Evolutionary conservation across 1,284 basidiomycete species (phyloP), one percentile per base, ranked within the genome.

Genomic region (Heterobasidion irregulare): DNA sequence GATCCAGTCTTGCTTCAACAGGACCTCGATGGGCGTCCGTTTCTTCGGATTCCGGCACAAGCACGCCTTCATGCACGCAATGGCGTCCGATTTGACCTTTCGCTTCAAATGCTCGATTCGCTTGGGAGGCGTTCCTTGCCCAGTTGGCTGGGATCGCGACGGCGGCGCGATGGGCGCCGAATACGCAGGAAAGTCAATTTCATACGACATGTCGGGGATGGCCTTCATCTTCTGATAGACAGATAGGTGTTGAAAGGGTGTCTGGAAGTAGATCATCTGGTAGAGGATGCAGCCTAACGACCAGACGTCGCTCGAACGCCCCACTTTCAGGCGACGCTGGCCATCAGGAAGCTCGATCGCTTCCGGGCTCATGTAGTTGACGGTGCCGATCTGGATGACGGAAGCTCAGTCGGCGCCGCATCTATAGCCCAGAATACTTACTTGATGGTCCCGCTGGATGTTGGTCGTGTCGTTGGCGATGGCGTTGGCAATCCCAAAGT

Each of bases 401-500:
- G n/a, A 44, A 6, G n/a, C 8, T 48, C 18, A 35, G 8, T 26
- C 19, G 52, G 55, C 43, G 55, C 50, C 8, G 2, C 35, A 38
- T 15, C 26, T n/a, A 33, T 9, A 51, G 10, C 32, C 43, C 54
- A 44, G 45, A 45, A 9, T 47, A 58, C 68, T 38, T 62, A 92
- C 90, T 78, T 95, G 92, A 65, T 92, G 89, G 62, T 98, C 94
- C 53, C 94, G 80, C 61, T 95, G 92, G 55, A 98, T 97, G 65
- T 98, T 97, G 4, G 95, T 96, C 2, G 94, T 98, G 65, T 98
- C 94, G 66, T 95, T 96, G 6, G 94, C 93, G 61, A 98, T 94
- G 6, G 94, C 94, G 68, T 97, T 97, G 4, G 94, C 94, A 64
- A 98, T 98, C 12, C 94, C 94, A 64, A 98, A 98, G 68, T 97